Evolutionary conservation across 2,329 filamentous ascomycete genomes (phyloP), one percentile per base, ranked within the genome.

Genomic region (Trematosphaeria pertusa): DNA sequence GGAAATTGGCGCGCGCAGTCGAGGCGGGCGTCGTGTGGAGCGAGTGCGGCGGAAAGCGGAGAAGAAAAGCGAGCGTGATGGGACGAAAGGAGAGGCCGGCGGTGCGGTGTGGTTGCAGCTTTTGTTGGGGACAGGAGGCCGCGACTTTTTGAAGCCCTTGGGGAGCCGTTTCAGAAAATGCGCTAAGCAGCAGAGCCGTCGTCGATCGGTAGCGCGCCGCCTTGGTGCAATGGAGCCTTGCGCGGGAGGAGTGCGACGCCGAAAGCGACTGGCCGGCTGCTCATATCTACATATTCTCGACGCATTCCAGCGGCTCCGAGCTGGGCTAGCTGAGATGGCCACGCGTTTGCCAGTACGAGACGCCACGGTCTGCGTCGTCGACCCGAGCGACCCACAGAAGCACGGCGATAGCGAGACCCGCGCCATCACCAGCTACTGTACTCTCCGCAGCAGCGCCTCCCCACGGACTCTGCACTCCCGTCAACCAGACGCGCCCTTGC

Each of bases 321-420:
- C 24, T 14, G 30, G 10, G 47, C 32, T 35, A 31, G 26, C n/a
- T n/a, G n/a, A n/a, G n/a, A n/a, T n/a, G 42, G 43, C 39, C 46
- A 50, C 50, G 46, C 50, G 49, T 48, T 47, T 41, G 22, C 45
- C 11, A 34, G 5, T 20, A 22, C 44, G 21, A 11, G 34, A n/a
- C n/a, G n/a, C n/a, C n/a, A n/a, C n/a, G n/a, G n/a, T n/a, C n/a
- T n/a, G n/a, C n/a, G n/a, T n/a, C n/a, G n/a, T n/a, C n/a, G n/a
- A n/a, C n/a, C n/a, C n/a, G n/a, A n/a, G n/a, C n/a, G n/a, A n/a
- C n/a, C n/a, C n/a, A n/a, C n/a, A n/a, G n/a, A n/a, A n/a, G n/a
- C n/a, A n/a, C n/a, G n/a, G n/a, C n/a, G n/a, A n/a, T n/a, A n/a
- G n/a, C 24, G 24, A 28, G 8, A 28, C 24, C 24, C 24, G 10